Percentiles rank a stretch among this genome's conserved stretches.
Evolutionary conservation across 768 basidiomycete species (phyloP).

Genomic region (Favolaschia claudopus): DNA sequence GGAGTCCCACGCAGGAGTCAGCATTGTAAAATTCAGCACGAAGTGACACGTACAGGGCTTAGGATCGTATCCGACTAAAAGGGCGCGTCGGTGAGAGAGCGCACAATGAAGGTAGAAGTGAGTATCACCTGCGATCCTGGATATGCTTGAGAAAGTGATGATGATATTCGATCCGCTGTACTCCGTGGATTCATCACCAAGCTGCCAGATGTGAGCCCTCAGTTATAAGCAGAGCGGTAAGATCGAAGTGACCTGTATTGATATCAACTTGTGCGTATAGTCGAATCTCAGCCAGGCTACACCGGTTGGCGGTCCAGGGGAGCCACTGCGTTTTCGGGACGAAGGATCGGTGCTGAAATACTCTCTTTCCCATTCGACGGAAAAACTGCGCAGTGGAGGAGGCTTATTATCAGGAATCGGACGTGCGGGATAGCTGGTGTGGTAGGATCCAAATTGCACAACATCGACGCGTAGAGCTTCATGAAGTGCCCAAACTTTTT

Average conservation of each 20-base stretch:
- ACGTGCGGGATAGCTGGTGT: conserved; percentile 44
- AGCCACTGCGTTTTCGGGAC: conserved; percentile 2
- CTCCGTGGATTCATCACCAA: conserved; percentile 65
- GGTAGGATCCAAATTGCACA: conserved; percentile 74
- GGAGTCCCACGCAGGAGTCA: background rate
- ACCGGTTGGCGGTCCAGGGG: conserved; percentile 32
- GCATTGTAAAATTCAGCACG: conserved; percentile 5
- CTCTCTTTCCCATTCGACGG: conserved; percentile 72
- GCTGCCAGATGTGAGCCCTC: conserved; percentile 49
- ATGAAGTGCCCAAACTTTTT: conserved; percentile 52
- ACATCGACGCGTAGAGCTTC: conserved; percentile 61
- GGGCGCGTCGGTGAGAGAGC: too few species aligned
- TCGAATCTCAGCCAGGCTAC: conserved; percentile 66
- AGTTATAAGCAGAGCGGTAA: too few species aligned
- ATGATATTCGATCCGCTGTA: conserved; percentile 57
- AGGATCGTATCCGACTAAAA: conserved; percentile 69
- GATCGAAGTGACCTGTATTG: conserved; percentile 54
- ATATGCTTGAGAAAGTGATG: conserved; percentile 64
- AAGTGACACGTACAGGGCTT: conserved; percentile 62
- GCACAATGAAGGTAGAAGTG: conserved; percentile 76
- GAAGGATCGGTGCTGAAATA: conserved; percentile 43
- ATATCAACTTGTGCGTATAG: conserved; percentile 73
- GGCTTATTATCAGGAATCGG: conserved; percentile 33
- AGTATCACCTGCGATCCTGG: conserved; percentile 64
- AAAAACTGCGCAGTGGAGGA: conserved; percentile 60